Conservation (phyloP, 306 rosid species). For the Parietaria judaica region DNA sequence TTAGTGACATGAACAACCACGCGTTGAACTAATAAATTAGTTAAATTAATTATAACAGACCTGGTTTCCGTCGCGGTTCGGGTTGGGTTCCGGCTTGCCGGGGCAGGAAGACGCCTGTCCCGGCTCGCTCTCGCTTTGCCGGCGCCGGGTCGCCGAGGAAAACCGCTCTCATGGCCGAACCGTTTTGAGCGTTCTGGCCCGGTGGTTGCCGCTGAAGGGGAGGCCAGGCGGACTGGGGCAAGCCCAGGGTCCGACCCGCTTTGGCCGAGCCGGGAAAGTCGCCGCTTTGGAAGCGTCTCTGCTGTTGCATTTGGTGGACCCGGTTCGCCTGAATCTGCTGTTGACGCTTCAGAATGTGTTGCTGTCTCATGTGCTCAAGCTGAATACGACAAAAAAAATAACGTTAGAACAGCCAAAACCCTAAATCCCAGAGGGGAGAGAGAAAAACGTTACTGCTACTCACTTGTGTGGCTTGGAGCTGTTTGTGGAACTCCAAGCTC, state of each 20-base stretch:
- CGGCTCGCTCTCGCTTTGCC: conserved; percentile 39
- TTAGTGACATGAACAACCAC: neutral
- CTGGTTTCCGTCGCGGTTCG: conserved; percentile 37
- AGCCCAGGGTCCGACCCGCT: conserved; percentile 23
- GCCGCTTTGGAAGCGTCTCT: conserved; percentile 20
- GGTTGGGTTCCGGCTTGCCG: conserved; percentile 26
- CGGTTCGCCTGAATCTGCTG: conserved; percentile 29
- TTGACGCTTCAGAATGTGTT: conserved; percentile 43
- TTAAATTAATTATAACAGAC: conserved; percentile 17
- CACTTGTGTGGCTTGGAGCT: conserved; percentile 58
- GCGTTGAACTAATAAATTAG: neutral
- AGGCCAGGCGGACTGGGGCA: conserved; percentile 61
- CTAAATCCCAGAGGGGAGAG: neutral
- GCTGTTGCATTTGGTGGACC: conserved; percentile 23
- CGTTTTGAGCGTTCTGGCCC: conserved; percentile 21
- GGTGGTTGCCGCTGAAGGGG: conserved; percentile 25
- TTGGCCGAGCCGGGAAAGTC: conserved; percentile 8
- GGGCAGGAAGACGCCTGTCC: conserved; percentile 90
- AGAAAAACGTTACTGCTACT: neutral
- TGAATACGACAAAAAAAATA: neutral
- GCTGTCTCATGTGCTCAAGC: conserved; percentile 48
- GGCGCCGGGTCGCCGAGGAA: conserved; percentile 20
- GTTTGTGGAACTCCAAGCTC: conserved; percentile 5
- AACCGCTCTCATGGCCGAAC: conserved; percentile 43
- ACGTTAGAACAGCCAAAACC: neutral